Evolutionary conservation across 106 monocot species (phyloP).

Genomic region (Acanthochlamys bracteata): DNA sequence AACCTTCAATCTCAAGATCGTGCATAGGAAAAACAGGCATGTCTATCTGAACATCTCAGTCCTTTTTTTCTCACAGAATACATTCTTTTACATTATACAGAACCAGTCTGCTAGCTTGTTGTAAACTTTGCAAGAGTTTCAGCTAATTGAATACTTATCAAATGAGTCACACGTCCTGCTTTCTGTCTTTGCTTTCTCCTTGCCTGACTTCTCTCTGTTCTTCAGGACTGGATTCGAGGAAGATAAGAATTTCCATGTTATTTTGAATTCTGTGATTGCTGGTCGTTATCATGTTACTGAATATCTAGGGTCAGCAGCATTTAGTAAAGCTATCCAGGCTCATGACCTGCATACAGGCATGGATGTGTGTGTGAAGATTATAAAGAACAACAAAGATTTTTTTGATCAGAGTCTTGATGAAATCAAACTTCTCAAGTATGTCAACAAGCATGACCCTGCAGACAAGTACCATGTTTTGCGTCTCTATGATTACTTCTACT

Average conservation of each 20-base stretch:
- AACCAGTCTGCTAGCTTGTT: neutral
- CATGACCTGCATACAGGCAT: constrained; percentile 97
- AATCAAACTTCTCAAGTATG: constrained; percentile 97
- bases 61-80: neutral
- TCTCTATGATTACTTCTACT: constrained; percentile 97
- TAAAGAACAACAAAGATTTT: constrained; percentile 99
- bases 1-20: constrained; percentile 93
- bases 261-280: constrained; percentile 95
- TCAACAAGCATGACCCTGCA: constrained; percentile 95
- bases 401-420: constrained; percentile 99
- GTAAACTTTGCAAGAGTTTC: neutral
- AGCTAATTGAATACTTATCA: neutral
- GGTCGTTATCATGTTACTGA: constrained; percentile 99
- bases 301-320: constrained; percentile 94
- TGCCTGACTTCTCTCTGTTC: neutral
- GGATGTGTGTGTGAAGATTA: constrained; percentile 99
- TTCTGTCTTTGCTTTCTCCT: neutral
- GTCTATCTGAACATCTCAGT: neutral
- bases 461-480: constrained; percentile 95
- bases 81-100: neutral
- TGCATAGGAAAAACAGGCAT: constrained; percentile 97
- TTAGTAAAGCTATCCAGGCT: constrained; percentile 99
- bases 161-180: neutral
- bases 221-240: constrained; percentile 99
- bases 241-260: constrained; percentile 97